Conservation (phyloP, 352 stramenopile species). For the Globisporangium nodosum region DNA sequence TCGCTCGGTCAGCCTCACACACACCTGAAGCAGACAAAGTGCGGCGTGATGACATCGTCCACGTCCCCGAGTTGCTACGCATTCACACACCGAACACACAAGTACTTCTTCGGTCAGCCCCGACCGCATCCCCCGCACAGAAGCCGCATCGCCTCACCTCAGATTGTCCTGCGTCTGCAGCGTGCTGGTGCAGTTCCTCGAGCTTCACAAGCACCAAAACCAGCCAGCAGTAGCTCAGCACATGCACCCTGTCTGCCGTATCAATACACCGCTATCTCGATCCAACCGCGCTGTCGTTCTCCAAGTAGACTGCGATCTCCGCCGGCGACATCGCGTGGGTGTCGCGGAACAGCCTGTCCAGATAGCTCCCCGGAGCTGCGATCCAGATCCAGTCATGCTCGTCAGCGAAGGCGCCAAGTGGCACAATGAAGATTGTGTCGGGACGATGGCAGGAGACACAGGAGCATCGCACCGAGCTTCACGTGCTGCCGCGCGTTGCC, state of each 20-base stretch:
- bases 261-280: too few relatives aligned
- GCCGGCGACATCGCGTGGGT: slow-evolving; percentile 69
- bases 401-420: too few relatives aligned
- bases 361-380: slow-evolving; percentile 51
- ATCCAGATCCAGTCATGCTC: too few relatives aligned
- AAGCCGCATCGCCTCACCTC: slow-evolving; percentile 26
- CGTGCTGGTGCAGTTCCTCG: slow-evolving; percentile 89
- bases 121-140: too few relatives aligned
- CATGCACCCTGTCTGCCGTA: too few relatives aligned
- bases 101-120: not conserved
- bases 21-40: slow-evolving; percentile 95
- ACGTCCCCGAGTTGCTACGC: slow-evolving; percentile 79
- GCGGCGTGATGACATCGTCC: slow-evolving; percentile 92
- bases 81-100: not conserved
- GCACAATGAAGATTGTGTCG: too few relatives aligned
- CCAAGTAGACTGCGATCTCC: slow-evolving; percentile 83
- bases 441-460: too few relatives aligned
- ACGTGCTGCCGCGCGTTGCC: slow-evolving; percentile 86
- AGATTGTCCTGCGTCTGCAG: slow-evolving; percentile 87
- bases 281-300: slow-evolving; percentile 83
- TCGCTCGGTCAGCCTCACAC: not conserved
- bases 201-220: slow-evolving; percentile 34
- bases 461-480: slow-evolving; percentile 34
- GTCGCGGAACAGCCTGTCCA: slow-evolving; percentile 79
- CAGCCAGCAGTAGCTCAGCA: not conserved